phyloP scores from a whole-genome alignment of 176 grass and related monocot species.

The Pharus latifolius region DNA sequence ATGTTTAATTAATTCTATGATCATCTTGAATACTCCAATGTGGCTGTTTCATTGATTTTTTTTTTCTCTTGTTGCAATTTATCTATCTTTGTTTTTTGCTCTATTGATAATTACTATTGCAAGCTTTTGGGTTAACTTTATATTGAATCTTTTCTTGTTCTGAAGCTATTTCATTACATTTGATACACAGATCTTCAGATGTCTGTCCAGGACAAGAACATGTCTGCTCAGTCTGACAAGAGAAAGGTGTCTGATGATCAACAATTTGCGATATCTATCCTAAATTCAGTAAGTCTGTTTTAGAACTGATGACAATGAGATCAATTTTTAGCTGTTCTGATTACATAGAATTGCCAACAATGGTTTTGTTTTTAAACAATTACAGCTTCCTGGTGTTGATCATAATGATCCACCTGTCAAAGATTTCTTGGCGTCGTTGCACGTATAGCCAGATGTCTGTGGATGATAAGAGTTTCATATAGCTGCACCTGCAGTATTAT shows the following conservation, averaged over 20 bases:
- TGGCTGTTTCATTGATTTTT: no score
- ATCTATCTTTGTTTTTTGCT: no score
- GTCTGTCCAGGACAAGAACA: constrained; percentile 35
- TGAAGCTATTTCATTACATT: not conserved
- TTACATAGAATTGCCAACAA: not conserved
- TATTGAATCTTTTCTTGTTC: no score
- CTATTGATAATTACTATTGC: no score
- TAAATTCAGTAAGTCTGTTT: constrained; percentile 28
- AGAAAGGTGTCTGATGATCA: constrained; percentile 39
- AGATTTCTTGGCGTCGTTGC: constrained; percentile 40
- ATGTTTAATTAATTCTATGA: no score
- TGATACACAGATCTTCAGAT: constrained; percentile 42
- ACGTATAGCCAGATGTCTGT: no score
- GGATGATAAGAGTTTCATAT: no score
- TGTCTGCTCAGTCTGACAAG: constrained; percentile 29
- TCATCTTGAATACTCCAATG: no score
- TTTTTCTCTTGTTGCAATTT: no score
- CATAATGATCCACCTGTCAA: constrained; percentile 49
- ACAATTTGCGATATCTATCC: constrained; percentile 44
- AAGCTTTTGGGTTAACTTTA: no score
- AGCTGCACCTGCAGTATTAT: no score
- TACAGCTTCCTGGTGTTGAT: constrained; percentile 49
- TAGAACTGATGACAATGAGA: not conserved
- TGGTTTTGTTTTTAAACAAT: not conserved
- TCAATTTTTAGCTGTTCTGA: not conserved